Base-by-base conservation (phyloP, 441 rosid species). In the Dalechampia spathulata region DNA sequence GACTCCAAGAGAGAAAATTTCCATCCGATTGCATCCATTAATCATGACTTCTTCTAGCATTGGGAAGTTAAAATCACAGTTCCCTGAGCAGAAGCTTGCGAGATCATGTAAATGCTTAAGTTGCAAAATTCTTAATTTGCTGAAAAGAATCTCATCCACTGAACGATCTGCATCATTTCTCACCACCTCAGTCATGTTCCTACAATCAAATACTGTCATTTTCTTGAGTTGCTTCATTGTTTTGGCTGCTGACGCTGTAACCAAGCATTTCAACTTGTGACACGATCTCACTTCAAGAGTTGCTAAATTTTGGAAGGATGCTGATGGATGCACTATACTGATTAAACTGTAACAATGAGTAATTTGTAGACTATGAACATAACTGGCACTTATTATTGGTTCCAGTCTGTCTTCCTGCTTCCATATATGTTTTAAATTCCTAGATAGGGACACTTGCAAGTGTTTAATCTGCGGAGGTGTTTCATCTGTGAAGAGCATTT, bases 1-100 rank as follows among this genome's bases (percentile, higher is more conserved):
- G 22, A 3, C 22, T 20, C 71, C 57, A 20, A 0, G 4, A 7
- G 52, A 66, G 49, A 66, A 60, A 13, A n/a, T 6, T 41, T 7
- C 4, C 52, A 66, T 48, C 22, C 25, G 25, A 13, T 46, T 45
- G 58, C 57, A 60, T 0, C 19, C 0, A 8, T 20, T 14, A 14
- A 60, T 34, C 4, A 10, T 34, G 12, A 48, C 27, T 5, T 39
- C 6, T 44, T 45, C 48, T 52, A 62, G 46, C 3, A 32, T 8
- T 12, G 66, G 67, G 37, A 63, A 63, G 4, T 3, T 41, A 30
- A 63, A 32, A 8, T 1, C 11, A 13, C 7, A 19, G 5, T 30
- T 30, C 34, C 34, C 34, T 30, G 34, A 8, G 8, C 8, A 30
- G 8, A 30, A 30, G 34, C 34, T 30, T 4, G 34, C 8, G 34